Evolutionary conservation across 805 yeast species (phyloP).

Genomic region (Metschnikowia peoriensis): DNA sequence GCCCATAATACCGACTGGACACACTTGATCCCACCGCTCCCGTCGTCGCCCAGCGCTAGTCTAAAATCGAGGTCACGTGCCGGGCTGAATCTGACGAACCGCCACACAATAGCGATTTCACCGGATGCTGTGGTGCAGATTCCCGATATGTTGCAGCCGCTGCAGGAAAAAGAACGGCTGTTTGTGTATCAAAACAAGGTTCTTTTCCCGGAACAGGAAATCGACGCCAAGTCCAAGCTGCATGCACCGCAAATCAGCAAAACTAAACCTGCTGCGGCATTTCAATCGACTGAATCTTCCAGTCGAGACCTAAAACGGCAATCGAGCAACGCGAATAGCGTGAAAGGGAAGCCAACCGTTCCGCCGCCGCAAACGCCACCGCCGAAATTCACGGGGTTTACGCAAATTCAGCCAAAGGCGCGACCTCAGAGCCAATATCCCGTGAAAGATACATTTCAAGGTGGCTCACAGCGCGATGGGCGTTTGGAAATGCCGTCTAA

Average conservation of each 20-base stretch:
- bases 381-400: not conserved
- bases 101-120: conserved; percentile 20
- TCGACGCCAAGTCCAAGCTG: not conserved
- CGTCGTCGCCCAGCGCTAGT: conserved; percentile 5
- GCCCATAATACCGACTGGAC: conserved; percentile 25
- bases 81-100: conserved; percentile 7
- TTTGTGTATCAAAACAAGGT: conserved; percentile 3
- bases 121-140: conserved; percentile 9
- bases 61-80: conserved; percentile 1
- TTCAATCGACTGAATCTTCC: not conserved
- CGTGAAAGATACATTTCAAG: not conserved
- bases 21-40: conserved; percentile 34
- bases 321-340: not conserved
- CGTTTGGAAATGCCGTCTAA: not conserved
- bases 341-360: not conserved
- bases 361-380: conserved; percentile 4
- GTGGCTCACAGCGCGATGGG: not conserved
- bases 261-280: not conserved
- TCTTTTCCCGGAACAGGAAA: not conserved
- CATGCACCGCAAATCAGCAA: not conserved
- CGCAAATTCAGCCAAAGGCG: not conserved
- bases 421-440: conserved; percentile 1
- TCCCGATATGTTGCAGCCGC: conserved; percentile 20
- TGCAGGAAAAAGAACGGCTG: conserved; percentile 8
- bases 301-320: not conserved